Evolutionary conservation across 2,329 filamentous ascomycete genomes (phyloP), one percentile per base, ranked within the genome.

Genomic region (Hypoxylon sp.): DNA sequence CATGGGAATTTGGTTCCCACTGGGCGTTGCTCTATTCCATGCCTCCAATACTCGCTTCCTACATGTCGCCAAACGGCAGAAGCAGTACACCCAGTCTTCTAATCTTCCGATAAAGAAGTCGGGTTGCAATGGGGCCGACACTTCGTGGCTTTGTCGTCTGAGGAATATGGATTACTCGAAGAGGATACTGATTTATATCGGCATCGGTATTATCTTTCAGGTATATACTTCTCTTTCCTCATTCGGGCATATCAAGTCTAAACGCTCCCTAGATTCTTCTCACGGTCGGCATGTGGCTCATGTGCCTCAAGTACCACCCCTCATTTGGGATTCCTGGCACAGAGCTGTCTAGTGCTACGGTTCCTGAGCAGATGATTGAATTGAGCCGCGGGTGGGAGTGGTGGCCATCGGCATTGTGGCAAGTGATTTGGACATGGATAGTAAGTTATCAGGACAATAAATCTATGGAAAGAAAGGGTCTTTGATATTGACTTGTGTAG

Each of bases 21-120:
- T 87, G 14, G 87, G 88, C 1, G 85, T 89, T 44, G 87, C 86
- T 2, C 76, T 89, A 3, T 90, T 89, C 75, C 87, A 89, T 68
- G 87, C 85, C 17, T 85, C 84, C 58, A 87, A 88, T 73, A 81
- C 79, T 55, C 84, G 85, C 22, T 84, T 89, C 56, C 79, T 88
- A 10, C 79, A 85, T 64, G 79, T 87, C 40, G 85, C 85, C 54
- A 82, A 81, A 68, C 72, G 82, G 17, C 86, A 88, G 75, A 83
- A 82, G 71, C 80, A 81, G 72, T 82, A 84, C 56, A 76, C 78
- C 2, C 63, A 74, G 27, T 69, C 72, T 1, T 33, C 59, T 3
- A 66, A 59, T 13, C 48, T 63, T 13, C 69, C 61, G 14, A 57
- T 33, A 14, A 48, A 69, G 37, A 53, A 69, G 49, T 22, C 40